A percentile compares a stretch with the other conserved stretches of the same genome.
phyloP scores from a whole-genome alignment of 2,329 filamentous ascomycete genomes.

The Tolypocladium amazonense region DNA sequence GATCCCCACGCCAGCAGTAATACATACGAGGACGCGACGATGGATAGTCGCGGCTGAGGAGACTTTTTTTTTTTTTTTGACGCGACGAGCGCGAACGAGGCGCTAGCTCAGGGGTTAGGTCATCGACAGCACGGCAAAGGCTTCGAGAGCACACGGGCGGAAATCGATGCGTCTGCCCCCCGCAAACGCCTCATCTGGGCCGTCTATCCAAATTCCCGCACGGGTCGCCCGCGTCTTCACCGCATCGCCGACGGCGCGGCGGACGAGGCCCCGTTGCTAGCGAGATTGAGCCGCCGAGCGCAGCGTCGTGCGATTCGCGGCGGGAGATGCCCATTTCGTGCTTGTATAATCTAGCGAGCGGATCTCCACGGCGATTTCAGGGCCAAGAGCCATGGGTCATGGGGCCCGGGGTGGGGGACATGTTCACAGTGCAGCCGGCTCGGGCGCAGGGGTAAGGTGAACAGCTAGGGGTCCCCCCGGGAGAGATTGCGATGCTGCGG shows the following conservation, averaged over 20 bases:
- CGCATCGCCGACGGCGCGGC: not conserved
- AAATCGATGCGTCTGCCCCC: too few relatives aligned
- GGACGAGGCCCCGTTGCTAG: not conserved
- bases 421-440: not conserved
- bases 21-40: not conserved
- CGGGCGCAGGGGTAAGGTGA: not conserved
- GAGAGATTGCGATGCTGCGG: not conserved
- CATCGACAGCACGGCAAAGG: not conserved
- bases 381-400: not conserved
- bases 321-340: not conserved
- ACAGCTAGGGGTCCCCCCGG: not conserved
- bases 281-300: not conserved
- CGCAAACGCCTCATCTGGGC: not conserved
- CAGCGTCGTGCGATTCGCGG: not conserved
- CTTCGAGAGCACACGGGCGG: too few relatives aligned
- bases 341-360: not conserved
- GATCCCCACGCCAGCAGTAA: not conserved
- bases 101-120: not conserved
- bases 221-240: not conserved
- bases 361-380: not conserved
- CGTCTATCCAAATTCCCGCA: not conserved
- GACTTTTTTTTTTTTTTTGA: not conserved
- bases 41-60: not conserved
- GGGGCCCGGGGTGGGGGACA: not conserved
- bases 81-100: not conserved